Conservation (phyloP, 768 basidiomycete species). For the Lactarius psammicola region DNA sequence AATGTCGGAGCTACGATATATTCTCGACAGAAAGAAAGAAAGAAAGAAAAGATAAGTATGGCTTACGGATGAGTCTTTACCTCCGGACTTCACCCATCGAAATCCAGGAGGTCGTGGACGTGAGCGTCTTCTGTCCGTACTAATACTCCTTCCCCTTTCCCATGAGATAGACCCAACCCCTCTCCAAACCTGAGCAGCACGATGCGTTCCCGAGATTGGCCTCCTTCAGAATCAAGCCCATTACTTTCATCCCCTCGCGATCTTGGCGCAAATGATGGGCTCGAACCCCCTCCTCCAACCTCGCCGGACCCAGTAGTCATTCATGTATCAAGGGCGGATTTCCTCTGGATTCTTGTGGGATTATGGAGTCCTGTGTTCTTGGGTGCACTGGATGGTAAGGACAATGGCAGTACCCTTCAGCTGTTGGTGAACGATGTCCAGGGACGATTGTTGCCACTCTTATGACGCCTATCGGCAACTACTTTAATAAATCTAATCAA, state of each 20-base stretch:
- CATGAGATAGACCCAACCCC: conserved; percentile 19
- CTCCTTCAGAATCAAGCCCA: conserved; percentile 53
- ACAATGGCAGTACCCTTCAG: neutral
- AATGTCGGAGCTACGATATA: conserved; percentile 20
- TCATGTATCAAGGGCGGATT: conserved; percentile 46
- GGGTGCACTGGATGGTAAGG: conserved; percentile 78
- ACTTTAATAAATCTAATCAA: conserved; percentile 76
- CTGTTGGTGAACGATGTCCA: conserved; percentile 32
- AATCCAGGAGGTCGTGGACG: conserved; percentile 8
- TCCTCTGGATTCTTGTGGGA: conserved; percentile 69
- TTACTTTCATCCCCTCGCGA: conserved; percentile 42
- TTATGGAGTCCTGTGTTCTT: conserved; percentile 84
- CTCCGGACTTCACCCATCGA: conserved; percentile 25
- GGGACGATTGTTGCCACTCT: conserved; percentile 88
- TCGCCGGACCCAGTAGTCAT: conserved; percentile 8
- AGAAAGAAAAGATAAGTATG: conserved; percentile 10
- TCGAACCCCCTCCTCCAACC: neutral
- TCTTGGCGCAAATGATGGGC: neutral
- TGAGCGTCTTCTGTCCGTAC: conserved; percentile 25
- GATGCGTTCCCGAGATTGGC: conserved; percentile 43
- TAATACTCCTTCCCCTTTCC: conserved; percentile 25
- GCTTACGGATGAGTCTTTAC: conserved; percentile 27
- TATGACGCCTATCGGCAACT: conserved; percentile 79
- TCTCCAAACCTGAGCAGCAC: conserved; percentile 11
- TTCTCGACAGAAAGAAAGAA: conserved; percentile 20